Conservation (phyloP, 1,139 yeast species). For the Nakaseomyces nivariensis region DNA sequence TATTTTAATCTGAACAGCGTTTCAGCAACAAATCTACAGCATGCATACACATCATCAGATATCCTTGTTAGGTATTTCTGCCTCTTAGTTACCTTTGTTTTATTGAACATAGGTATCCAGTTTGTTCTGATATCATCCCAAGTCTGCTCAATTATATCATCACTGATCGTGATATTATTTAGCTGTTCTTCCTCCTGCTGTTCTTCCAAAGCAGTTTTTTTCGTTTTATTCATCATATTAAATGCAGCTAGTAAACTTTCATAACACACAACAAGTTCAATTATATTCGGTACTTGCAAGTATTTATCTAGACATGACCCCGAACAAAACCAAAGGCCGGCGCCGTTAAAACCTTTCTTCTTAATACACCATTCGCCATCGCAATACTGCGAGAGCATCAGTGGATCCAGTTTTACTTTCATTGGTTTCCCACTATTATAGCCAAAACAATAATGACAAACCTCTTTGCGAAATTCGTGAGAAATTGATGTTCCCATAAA, state of each 20-base stretch:
- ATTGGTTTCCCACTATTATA: conserved; percentile 43
- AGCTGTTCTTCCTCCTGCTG: conserved; percentile 9
- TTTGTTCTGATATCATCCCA: conserved; percentile 22
- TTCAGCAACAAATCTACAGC: conserved; percentile 32
- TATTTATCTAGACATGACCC: conserved; percentile 37
- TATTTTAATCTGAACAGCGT: conserved; percentile 17
- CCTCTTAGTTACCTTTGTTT: conserved; percentile 22
- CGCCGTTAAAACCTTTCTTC: conserved; percentile 27
- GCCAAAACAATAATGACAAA: conserved; percentile 46
- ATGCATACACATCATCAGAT: conserved; percentile 34
- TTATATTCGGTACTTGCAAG: conserved; percentile 22
- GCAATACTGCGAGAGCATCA: too few relatives aligned
- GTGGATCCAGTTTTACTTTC: conserved; percentile 28
- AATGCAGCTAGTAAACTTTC: conserved; percentile 29
- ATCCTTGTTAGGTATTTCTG: conserved; percentile 22
- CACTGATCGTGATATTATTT: conserved; percentile 8
- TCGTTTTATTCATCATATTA: background rate
- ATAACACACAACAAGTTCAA: conserved; percentile 22
- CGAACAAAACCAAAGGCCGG: conserved; percentile 49
- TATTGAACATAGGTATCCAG: conserved; percentile 34
- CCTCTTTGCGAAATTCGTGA: conserved; percentile 54
- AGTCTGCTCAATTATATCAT: conserved; percentile 13
- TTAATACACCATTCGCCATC: background rate
- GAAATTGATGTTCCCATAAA: conserved; percentile 43
- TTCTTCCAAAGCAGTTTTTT: conserved; percentile 4